Base-by-base conservation (phyloP, 306 rosid species). In the Ormosia emarginata region DNA sequence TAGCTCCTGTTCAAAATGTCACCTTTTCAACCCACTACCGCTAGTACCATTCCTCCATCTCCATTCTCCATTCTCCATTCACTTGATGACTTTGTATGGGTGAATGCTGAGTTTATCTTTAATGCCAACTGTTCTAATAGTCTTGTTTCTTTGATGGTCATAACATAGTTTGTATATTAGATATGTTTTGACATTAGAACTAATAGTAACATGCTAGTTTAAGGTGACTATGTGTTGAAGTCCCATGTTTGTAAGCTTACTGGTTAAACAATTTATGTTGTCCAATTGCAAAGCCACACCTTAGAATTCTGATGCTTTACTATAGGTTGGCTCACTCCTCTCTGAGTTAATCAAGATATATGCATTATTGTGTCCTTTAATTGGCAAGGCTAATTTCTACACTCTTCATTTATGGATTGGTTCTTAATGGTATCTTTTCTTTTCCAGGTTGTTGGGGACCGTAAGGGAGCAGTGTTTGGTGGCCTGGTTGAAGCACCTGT, bases 401-500 rank as follows among this genome's bases (percentile, higher is more conserved):
- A 36, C 68, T 46, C 55, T 36, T 0, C 36, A 37, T 34, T 79
- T 33, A 14, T 76, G 36, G 11, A 36, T 79, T 58, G 73, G 67
- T 73, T 55, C 78, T 83, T 34, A 74, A 33, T 63, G 37, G 52
- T 40, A 33, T 41, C 52, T 73, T 40, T 77, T 77, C 36, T 68
- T 71, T 83, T 84, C 74, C 85, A 95, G 99, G 95, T 93, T 86
- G 95, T 93, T 72, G 95, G 99, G 64, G 99, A 95, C 77, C 87
- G 85, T 71, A 85, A 87, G 85, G 99, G 98, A 80, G 97, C 93
- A 39, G 97, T 93, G 39, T 95, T 95, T 90, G 99, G 98, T 32
- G 93, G 97, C 80, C 77, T 95, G 87, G 90, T 95, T 81, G 99
- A 95, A 87, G 98, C 98, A 80, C 98, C 98, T 36, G 85, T 91